Evolutionary conservation across 1,139 yeast genomes (phyloP), one percentile per base, ranked within the genome.

Genomic region (Geotrichum aggregatum): DNA sequence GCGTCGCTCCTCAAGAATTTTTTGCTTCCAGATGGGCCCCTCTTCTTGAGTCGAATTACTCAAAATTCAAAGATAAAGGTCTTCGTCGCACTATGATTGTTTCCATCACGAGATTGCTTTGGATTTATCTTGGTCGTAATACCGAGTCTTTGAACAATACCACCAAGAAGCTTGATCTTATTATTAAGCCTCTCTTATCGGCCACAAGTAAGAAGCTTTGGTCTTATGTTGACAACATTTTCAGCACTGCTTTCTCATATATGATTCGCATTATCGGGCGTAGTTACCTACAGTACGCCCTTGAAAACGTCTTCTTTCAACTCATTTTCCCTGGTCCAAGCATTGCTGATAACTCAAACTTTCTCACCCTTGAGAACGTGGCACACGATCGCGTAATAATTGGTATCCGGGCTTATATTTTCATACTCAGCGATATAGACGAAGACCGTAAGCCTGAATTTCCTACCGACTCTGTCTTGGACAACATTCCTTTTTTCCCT

Each of bases 71-170:
- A 24, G 95, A 86, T 54, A 56, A 60, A 28, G 39, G 61, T 14
- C 50, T 58, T 16, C 58, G 71, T 28, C 74, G 79, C 1, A 78
- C 80, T 1, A 77, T 82, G 49, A 76, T 87, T 13, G 78, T 80
- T 0, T 84, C 92, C 51, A 70, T 83, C 7, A 77, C 95, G 0
- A 72, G 96, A 53, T 71, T 94, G 34, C 68, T 86, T 0, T 94
- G 98, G 98, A 95, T 91, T 0, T 92, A 86, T 63, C 71, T 91
- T 31, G 87, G 84, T 66, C 76, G 98, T 55, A 81, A 91, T 58
- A 79, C 95, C 0, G 98, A 94, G 61, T 85, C 97, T 0, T 72
- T 91, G 59, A 91, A 91, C 65, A 84, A 86, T 56, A 89, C 96
- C 0, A 81, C 91, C 1, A 84, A 88, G 58, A 80, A 81, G 48